Percentiles rank a stretch among this genome's conserved stretches.
These are phyloP conservation scores for Prinsepia uniflora DNA, from an alignment of 306 rosid genomes.

Conservation along the genomic window DNA sequence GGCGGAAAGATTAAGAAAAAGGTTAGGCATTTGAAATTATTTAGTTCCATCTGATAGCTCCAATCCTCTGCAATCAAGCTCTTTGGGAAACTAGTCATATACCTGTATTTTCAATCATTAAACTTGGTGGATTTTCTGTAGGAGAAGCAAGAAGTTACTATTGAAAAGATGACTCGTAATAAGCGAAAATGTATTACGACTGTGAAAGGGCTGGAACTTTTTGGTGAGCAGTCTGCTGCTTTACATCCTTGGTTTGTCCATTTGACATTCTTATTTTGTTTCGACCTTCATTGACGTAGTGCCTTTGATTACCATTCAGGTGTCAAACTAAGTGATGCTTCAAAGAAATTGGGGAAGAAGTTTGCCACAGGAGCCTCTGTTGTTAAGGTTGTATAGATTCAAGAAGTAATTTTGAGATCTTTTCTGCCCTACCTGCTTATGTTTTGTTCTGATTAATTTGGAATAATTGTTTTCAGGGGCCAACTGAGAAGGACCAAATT, in stretches of 20 bases:
- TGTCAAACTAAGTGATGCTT: constrained; percentile 96
- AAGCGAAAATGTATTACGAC: constrained; percentile 92
- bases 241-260: constrained; percentile 1
- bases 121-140: constrained; percentile 31
- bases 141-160: constrained; percentile 89
- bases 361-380: constrained; percentile 99
- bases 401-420: constrained; percentile 2
- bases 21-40: constrained; percentile 32
- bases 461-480: constrained; percentile 65
- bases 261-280: constrained; percentile 12
- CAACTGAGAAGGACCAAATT: constrained; percentile 97
- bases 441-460: constrained; percentile 24
- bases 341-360: constrained; percentile 97
- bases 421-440: constrained; percentile 18
- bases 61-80: neutral
- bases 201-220: constrained; percentile 92
- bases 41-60: neutral
- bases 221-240: constrained; percentile 56
- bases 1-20: constrained; percentile 99
- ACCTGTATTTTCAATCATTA: constrained; percentile 3
- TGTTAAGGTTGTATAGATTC: constrained; percentile 63
- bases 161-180: constrained; percentile 90
- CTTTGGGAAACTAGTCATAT: neutral
- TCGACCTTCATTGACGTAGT: constrained; percentile 10
- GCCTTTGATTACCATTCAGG: constrained; percentile 42